These are phyloP conservation scores for Astrephomene gubernaculifera DNA, from an alignment of 139 green algal genomes.

Conservation along the genomic window DNA sequence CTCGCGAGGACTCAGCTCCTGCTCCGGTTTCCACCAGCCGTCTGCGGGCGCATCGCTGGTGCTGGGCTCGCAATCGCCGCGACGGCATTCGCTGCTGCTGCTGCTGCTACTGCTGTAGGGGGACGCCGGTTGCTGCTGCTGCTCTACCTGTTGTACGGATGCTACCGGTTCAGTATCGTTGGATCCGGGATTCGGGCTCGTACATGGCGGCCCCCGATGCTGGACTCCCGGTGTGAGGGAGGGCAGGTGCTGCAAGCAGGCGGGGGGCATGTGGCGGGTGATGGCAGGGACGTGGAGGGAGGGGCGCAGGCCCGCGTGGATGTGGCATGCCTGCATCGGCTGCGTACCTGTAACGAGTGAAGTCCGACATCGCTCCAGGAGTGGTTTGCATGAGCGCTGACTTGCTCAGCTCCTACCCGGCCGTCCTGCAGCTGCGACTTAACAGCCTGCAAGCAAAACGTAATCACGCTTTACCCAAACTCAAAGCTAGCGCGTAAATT, in stretches of 20 bases:
- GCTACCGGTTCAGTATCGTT: too few species aligned
- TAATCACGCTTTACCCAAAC: too few species aligned
- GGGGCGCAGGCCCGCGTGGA: not conserved
- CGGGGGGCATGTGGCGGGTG: too few species aligned
- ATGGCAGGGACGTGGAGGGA: not conserved
- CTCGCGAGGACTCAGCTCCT: not conserved
- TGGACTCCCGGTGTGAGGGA: not conserved
- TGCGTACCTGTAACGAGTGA: slow-evolving; percentile 28
- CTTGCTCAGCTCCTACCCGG: not conserved
- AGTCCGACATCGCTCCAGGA: not conserved
- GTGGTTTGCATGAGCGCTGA: slow-evolving; percentile 3
- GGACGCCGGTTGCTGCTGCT: not conserved
- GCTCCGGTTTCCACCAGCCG: not conserved
- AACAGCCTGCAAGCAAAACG: not conserved
- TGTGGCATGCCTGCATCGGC: too few species aligned
- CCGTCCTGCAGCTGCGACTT: slow-evolving; percentile 20
- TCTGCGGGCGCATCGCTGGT: not conserved
- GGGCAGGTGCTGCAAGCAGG: slow-evolving; percentile 3
- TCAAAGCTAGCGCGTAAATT: too few species aligned
- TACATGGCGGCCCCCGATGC: too few species aligned
- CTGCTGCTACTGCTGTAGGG: not conserved
- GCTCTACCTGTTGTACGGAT: too few species aligned
- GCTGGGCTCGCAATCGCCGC: slow-evolving; percentile 19
- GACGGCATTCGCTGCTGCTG: not conserved
- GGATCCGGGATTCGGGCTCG: too few species aligned